Evolutionary conservation across 176 grass and related monocot genomes (phyloP).

Genomic region (Hordeum marinum): DNA sequence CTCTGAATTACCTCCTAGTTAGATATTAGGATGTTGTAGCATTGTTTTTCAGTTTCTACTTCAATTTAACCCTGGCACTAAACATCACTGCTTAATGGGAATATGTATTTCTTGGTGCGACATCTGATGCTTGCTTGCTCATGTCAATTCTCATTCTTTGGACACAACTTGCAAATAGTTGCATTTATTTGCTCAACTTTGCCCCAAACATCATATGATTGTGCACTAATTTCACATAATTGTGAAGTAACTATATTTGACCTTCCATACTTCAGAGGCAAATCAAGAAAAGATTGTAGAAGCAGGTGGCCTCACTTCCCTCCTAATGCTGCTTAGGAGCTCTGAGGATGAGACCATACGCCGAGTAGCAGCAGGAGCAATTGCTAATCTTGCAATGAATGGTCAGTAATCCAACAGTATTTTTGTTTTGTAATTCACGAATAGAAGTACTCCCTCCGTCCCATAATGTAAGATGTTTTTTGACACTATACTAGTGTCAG

Average conservation of each 20-base stretch:
- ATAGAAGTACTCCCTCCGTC: neutral
- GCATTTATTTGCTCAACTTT: conserved; percentile 5
- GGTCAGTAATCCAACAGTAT: conserved; percentile 38
- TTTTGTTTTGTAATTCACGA: conserved; percentile 17
- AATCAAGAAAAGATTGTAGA: conserved; percentile 99
- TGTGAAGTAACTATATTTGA: conserved; percentile 13
- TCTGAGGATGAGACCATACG: conserved; percentile 95
- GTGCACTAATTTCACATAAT: conserved; percentile 1
- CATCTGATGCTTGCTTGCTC: neutral
- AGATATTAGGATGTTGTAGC: neutral
- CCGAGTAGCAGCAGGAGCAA: conserved; percentile 95
- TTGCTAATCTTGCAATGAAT: conserved; percentile 99
- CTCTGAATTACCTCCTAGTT: neutral
- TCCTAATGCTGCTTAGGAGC: conserved; percentile 84
- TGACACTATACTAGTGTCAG: too few species aligned
- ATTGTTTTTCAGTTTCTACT: neutral
- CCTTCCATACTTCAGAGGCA: conserved; percentile 60
- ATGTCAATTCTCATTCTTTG: neutral
- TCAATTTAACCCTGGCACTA: neutral
- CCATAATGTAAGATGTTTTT: neutral
- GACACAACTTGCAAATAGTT: neutral
- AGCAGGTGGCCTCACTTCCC: conserved; percentile 90
- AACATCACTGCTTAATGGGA: neutral
- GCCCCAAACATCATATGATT: neutral
- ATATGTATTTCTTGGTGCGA: neutral